Base-by-base conservation (phyloP, 805 yeast species). In the Kodamaea laetipori region DNA sequence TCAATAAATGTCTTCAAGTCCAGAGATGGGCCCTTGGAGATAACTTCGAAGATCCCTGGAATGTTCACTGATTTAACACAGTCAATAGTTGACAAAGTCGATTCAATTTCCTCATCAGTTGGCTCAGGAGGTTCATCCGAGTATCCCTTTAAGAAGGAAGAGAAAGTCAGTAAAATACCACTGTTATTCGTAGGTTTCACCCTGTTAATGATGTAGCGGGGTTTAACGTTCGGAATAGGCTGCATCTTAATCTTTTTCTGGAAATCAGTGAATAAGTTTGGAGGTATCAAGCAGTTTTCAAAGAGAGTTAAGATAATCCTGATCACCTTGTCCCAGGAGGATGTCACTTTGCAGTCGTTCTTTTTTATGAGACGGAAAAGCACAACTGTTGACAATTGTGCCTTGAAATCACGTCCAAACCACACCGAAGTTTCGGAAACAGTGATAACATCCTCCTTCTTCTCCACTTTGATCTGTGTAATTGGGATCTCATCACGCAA, bases 61-160 rank as follows among this genome's bases (percentile, higher is more conserved):
- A 90, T 66, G 39, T 78, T 77, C 49, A 94, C 81, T 0, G 92
- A 80, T 41, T 78, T 78, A 40, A 92, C 74, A 59, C 97, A 92
- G 52, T 90, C 96, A 33, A 84, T 67, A 0, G 97, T 86, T 4
- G 89, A 82, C 10, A 85, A 62, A 0, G 98, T 87, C 4, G 87
- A 78, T 50, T 90, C 96, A 39, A 94, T 84, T 53, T 92, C 97
- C 56, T 88, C 96, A 44, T 87, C 95, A 1, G 95, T 79, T 9
- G 99, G 99, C 61, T 92, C 98, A 0, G 85, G 83, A 3, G 86
- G 81, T 42, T 88, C 95, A 55, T 90, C 97, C 1, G 84, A 73
- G 45, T 83, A 78, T 13, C 97, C 94, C 50, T 94, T 87, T 63
- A 94, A 76, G 26, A 90, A 92, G 0, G 96, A 88, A 1, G 97